Percentiles rank a stretch among this genome's conserved stretches.
phyloP scores from a whole-genome alignment of 768 basidiomycete genomes.

The Serendipita indica region DNA sequence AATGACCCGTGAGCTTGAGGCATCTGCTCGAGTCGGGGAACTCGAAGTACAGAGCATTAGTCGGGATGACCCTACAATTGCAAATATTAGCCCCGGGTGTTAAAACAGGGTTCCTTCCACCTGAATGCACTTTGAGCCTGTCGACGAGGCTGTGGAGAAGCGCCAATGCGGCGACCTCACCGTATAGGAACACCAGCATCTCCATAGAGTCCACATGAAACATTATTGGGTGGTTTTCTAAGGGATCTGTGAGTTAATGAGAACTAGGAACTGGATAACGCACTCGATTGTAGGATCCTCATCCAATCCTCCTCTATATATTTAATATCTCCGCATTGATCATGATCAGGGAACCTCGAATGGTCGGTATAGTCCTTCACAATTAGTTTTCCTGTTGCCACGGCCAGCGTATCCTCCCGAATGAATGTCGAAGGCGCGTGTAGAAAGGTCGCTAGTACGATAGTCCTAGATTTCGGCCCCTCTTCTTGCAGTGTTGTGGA shows the following conservation, averaged over 20 bases:
- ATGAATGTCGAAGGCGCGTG: neutral
- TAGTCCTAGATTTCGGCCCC: neutral
- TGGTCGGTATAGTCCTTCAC: neutral
- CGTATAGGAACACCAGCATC: neutral
- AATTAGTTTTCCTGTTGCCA: neutral
- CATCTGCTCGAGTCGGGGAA: slow-evolving; percentile 21
- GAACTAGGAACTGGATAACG: neutral
- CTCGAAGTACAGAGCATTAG: neutral
- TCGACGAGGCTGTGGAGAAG: neutral
- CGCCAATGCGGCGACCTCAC: neutral
- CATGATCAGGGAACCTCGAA: neutral
- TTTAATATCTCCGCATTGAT: neutral
- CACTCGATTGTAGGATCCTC: neutral
- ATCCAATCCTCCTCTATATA: neutral
- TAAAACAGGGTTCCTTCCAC: neutral
- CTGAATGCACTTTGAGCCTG: neutral
- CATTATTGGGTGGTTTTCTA: no score
- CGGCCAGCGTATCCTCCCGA: neutral
- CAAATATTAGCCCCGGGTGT: neutral
- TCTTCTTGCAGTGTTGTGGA: neutral
- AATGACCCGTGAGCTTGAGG: slow-evolving; percentile 36
- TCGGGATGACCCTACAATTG: neutral
- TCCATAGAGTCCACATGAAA: neutral
- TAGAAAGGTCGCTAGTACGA: neutral
- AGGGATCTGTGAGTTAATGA: no score